phyloP scores from a whole-genome alignment of 805 yeast species.

The Saccharomycopsis sp. region DNA sequence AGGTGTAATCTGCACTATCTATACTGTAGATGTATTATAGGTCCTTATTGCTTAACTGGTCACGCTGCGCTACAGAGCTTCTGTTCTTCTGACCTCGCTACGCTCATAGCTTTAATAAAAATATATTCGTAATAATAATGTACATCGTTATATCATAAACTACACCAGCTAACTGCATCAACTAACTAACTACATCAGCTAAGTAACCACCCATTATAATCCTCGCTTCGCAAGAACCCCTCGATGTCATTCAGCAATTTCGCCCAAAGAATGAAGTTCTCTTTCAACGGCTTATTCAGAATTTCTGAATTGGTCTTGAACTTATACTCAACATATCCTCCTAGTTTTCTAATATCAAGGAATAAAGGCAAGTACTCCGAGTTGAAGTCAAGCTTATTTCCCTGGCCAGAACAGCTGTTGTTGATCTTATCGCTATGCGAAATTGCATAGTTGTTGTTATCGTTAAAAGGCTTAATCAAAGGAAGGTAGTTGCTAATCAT shows the following conservation, averaged over 20 bases:
- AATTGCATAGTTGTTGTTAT: constrained; percentile 18
- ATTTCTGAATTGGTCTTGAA: constrained; percentile 1
- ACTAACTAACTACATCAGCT: not conserved
- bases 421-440: constrained; percentile 12
- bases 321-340: constrained; percentile 11
- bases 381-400: constrained; percentile 8
- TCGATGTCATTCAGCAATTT: constrained; percentile 7
- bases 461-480: constrained; percentile 27
- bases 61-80: no score
- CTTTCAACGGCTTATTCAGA: not conserved
- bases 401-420: constrained; percentile 9
- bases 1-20: no score
- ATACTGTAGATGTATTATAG: no score
- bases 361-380: constrained; percentile 5
- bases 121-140: no score
- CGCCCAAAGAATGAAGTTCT: constrained; percentile 9
- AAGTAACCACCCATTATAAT: constrained; percentile 17
- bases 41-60: no score
- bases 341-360: constrained; percentile 6
- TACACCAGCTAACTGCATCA: not conserved
- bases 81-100: no score
- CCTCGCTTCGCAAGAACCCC: constrained; percentile 11
- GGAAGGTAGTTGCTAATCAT: constrained; percentile 25
- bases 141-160: not conserved
- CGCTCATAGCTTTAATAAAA: no score